Evolutionary conservation across 306 rosid species (phyloP), one percentile per base, ranked within the genome.

Genomic region (Glycine soja): DNA sequence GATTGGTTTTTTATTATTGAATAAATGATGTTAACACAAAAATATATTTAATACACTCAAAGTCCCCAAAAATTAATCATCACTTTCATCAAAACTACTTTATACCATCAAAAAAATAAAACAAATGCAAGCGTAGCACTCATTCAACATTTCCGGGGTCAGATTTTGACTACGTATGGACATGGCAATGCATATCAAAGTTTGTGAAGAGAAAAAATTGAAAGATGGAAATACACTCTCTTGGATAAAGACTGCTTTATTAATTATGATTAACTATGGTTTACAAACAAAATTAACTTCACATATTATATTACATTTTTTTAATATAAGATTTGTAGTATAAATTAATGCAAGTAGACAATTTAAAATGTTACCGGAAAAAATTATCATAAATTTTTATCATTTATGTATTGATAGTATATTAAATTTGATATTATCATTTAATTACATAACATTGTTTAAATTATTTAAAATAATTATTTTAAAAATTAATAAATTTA

Each of bases 141-240:
- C 7, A 74, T 65, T n/a, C n/a, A 68, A 40, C 4, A 67, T 67
- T 66, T 68, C 54, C 54, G 38, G 81, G 54, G 62, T 70, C 83
- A 59, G 32, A 80, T 59, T n/a, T 80, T 81, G 83, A 74, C 74
- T 53, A 6, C 66, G 6, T 13, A 6, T 12, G 16, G 32, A 50
- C 19, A 80, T 66, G 38, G 12, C 14, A 32, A 32, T 47, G 6
- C 3, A 6, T 34, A 38, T 62, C 83, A 70, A 80, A 72, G 15
- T 2, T 61, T 45, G 32, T 64, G 84, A 74, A 52, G 70, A 65
- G 32, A 72, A 19, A 19, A 18, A 15, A 1, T 3, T 24, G 18
- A 38, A 38, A 4, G 0, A 7, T 36, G 0, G 10, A 24, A 75
- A 18, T 3, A 5, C 0, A 1, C 38, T 48, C 32, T 62, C 43